phyloP scores from a whole-genome alignment of 2,329 filamentous ascomycete species.

The Sclerotinia subarctica region DNA sequence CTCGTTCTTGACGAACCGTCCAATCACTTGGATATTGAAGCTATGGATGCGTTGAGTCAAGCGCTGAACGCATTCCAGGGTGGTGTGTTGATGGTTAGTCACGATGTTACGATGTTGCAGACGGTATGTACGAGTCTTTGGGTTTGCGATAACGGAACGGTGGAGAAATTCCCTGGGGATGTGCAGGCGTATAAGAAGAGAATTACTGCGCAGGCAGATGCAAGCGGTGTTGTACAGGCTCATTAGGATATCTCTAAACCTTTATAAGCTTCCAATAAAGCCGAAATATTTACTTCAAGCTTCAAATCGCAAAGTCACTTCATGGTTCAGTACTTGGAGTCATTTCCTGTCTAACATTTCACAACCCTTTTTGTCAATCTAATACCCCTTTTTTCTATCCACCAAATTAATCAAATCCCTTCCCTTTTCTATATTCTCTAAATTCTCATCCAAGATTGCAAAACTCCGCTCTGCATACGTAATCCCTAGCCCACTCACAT shows the following conservation, averaged over 20 bases:
- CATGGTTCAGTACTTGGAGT: background rate
- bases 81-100: conserved; percentile 95
- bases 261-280: background rate
- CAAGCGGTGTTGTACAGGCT: conserved; percentile 66
- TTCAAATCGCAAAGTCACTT: background rate
- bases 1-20: conserved; percentile 97
- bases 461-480: conserved; percentile 56
- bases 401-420: conserved; percentile 60
- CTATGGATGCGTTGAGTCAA: conserved; percentile 85
- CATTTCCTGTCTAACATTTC: background rate
- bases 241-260: conserved; percentile 27
- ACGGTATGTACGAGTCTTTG: conserved; percentile 92
- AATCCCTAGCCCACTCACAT: conserved; percentile 55
- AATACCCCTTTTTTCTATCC: conserved; percentile 60
- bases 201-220: conserved; percentile 84
- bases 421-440: conserved; percentile 51
- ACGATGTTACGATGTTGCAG: conserved; percentile 98
- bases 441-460: conserved; percentile 56
- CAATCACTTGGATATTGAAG: conserved; percentile 98
- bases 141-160: conserved; percentile 92
- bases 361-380: background rate
- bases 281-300: background rate
- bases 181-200: conserved; percentile 98
- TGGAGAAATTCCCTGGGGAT: conserved; percentile 93
- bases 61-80: conserved; percentile 86